Base-by-base conservation (phyloP, 805 yeast genomes). In the Kazachstania bromeliacearum region DNA sequence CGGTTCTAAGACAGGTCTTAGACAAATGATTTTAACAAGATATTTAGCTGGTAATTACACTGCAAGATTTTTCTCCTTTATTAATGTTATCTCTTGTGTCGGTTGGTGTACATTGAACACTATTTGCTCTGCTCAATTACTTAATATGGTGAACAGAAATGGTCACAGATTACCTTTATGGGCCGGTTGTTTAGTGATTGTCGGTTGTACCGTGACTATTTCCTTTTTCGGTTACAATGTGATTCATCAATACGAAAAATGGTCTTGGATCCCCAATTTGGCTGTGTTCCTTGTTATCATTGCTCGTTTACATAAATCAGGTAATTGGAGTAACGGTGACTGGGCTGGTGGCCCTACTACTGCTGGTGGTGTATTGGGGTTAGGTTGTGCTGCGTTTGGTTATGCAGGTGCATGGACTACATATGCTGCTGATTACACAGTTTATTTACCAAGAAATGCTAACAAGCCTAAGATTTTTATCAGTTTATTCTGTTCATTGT, bases 91-190 rank as follows among this genome's bases (percentile, higher is more conserved):
- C 45, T 87, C 94, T 20, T 83, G 95, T 71, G 73, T 87, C 40
- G 95, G 96, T 48, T 87, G 96, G 96, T 82, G 89, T 60, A 84
- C 94, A 10, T 88, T 85, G 29, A 88, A 87, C 62, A 83, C 83
- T 41, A 82, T 87, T 76, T 80, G 65, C 13, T 35, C 37, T 17
- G 37, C 37, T 6, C 33, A 35, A 35, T 30, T 35, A 24, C 22
- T 35, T 14, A 35, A 35, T 23, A 35, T 35, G 37, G 37, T 35
- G 16, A 35, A 35, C 19, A 24, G 20, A 28, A 16, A 22, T 12
- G 37, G 37, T 6, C 8, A 29, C 14, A 35, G 30, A 7, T 30
- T 20, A n/a, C 37, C 37, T 5, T 18, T 35, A 24, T 35, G 37
- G 37, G 37, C 37, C 2, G 37, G 37, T 22, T 28, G 33, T 29